Evolutionary conservation across 1,284 basidiomycete species (phyloP).

Genomic region (Kalmanozyma brasiliensis): DNA sequence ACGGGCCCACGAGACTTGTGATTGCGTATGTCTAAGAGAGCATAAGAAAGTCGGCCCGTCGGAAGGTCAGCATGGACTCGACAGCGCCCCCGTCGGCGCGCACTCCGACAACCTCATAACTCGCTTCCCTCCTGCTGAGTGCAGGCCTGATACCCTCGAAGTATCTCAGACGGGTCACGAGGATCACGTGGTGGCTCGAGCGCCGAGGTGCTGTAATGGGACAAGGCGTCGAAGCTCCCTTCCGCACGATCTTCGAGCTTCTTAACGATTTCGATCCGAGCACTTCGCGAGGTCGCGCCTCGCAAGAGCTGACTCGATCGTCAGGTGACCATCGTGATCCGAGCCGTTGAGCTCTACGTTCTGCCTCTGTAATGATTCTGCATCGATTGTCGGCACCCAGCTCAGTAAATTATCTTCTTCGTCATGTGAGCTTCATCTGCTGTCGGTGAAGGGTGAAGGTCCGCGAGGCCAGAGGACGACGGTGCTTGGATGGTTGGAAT

Average conservation of each 20-base stretch:
- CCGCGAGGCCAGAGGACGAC: too few species aligned
- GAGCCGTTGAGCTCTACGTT: too few species aligned
- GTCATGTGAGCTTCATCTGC: too few species aligned
- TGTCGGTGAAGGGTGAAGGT: too few species aligned
- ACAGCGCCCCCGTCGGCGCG: background rate
- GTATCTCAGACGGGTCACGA: background rate
- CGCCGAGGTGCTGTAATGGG: background rate
- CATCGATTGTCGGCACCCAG: too few species aligned
- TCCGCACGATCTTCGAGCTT: constrained; percentile 5
- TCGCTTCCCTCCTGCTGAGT: background rate
- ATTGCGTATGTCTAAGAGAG: background rate
- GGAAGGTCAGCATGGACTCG: background rate
- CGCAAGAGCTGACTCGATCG: too few species aligned
- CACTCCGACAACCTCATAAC: too few species aligned
- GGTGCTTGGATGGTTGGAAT: background rate
- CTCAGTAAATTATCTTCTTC: too few species aligned
- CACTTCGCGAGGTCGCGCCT: background rate
- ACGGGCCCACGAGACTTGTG: background rate
- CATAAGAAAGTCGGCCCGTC: constrained; percentile 5
- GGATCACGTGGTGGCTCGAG: background rate
- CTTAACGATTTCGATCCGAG: background rate
- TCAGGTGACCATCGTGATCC: too few species aligned
- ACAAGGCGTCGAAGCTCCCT: background rate
- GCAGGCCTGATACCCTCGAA: background rate
- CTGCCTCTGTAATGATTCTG: too few species aligned